Evolutionary conservation across 768 basidiomycete species (phyloP).

Genomic region (Pulveroboletus sp.): DNA sequence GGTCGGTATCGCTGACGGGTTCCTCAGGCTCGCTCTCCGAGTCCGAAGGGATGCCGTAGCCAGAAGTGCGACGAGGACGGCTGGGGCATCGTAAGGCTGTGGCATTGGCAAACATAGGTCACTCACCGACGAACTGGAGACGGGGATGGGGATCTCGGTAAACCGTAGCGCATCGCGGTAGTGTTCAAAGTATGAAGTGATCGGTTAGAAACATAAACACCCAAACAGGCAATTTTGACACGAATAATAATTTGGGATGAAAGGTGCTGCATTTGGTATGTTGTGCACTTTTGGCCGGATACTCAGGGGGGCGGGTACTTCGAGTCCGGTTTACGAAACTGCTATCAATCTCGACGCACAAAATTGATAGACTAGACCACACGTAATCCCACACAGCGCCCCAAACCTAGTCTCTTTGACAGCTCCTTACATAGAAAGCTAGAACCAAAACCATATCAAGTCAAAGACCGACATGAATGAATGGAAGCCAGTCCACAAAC

Average conservation of each 20-base stretch:
- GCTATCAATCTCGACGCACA: no score
- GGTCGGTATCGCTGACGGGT: slow-evolving; percentile 38
- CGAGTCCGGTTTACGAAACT: no score
- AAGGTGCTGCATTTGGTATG: background rate
- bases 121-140: slow-evolving; percentile 44
- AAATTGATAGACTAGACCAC: no score
- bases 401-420: no score
- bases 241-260: background rate
- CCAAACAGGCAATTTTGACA: background rate
- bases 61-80: slow-evolving; percentile 39
- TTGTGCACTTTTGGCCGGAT: background rate
- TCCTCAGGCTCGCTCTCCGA: slow-evolving; percentile 37
- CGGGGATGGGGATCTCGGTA: slow-evolving; percentile 50
- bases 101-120: background rate
- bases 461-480: slow-evolving; percentile 11
- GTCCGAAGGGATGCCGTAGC: slow-evolving; percentile 54
- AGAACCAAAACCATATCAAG: background rate
- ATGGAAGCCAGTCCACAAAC: slow-evolving; percentile 10
- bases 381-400: no score
- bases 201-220: slow-evolving; percentile 2
- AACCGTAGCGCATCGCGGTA: slow-evolving; percentile 49
- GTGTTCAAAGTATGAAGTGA: background rate
- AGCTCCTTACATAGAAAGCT: no score
- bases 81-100: slow-evolving; percentile 5
- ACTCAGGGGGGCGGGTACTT: no score